Base-by-base conservation (phyloP, 139 green algal species). In the Chara braunii region DNA sequence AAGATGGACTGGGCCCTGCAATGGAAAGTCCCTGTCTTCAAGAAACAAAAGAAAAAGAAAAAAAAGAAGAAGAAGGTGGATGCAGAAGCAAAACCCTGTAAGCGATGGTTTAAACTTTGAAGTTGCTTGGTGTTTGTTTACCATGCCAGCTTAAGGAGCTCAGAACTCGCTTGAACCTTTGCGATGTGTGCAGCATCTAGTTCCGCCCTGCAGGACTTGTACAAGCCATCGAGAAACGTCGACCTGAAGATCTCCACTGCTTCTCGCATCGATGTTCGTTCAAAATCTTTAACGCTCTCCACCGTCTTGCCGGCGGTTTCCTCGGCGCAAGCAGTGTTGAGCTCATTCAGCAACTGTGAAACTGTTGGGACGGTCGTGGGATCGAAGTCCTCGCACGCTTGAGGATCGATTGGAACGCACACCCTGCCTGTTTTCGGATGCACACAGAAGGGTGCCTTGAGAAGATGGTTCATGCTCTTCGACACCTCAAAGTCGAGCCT, bases 391-490 rank as follows among this genome's bases (percentile, higher is more conserved):
- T 82, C 80, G 1, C 80, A 85, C 0, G 29, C 32, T 0, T 37
- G 64, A 0, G 88, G 85, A 72, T 96, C 86, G 14, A 99, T 88
- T 11, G 93, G 93, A 44, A 99, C 87, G 61, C 93, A 99, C 56
- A 99, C 86, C 64, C 88, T 90, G 54, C n/a, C 64, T 74, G 94
- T 99, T 80, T 99, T 97, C 26, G 94, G 94, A 77, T 99, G 94
- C 43, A 99, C 85, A 58, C 93, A 99, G 76, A 99, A 98, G 8
- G 94, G 94, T 1, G 92, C 86, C 82, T 99, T 99, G 44, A 99
- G 86, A 78, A 99, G 74, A 65, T 99, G 94, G 80, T 99, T 99
- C 86, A 94, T 98, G 81, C 97, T 95, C 71, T 95, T 96, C 2
- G 94, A 96, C 23, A 99, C 94, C 79, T 98, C 92, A 58, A 95